phyloP scores from a whole-genome alignment of 257 asterid genomes.

The Solanum habrochaites region DNA sequence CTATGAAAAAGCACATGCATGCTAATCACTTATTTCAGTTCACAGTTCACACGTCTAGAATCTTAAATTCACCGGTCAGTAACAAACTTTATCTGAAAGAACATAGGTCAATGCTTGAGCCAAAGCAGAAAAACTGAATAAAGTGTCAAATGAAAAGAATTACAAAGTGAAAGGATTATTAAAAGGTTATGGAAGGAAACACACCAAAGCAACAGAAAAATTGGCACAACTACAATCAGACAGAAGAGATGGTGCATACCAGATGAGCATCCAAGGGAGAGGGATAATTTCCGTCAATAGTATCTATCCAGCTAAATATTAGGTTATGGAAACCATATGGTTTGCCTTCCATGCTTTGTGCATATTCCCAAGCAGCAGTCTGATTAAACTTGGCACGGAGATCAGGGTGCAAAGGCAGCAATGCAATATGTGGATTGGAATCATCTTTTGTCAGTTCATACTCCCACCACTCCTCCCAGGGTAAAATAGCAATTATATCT shows the following conservation, averaged over 20 bases:
- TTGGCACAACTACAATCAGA: background rate
- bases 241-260: slow-evolving; percentile 22
- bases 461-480: slow-evolving; percentile 99
- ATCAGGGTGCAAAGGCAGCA: slow-evolving; percentile 76
- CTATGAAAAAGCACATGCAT: background rate
- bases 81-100: background rate
- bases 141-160: background rate
- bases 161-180: background rate
- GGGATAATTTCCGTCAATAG: slow-evolving; percentile 64
- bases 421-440: slow-evolving; percentile 79
- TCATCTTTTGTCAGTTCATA: slow-evolving; percentile 68
- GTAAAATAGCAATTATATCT: slow-evolving; percentile 64
- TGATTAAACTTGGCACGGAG: slow-evolving; percentile 67
- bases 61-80: background rate
- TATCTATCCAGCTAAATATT: slow-evolving; percentile 95
- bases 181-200: background rate
- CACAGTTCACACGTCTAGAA: background rate
- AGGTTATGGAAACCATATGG: slow-evolving; percentile 93
- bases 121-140: background rate
- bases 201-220: background rate
- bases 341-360: slow-evolving; percentile 62
- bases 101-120: background rate
- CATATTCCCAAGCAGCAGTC: slow-evolving; percentile 92
- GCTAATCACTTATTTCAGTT: background rate
- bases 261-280: slow-evolving; percentile 78